A percentile compares a stretch with the other conserved stretches of the same genome.
Evolutionary conservation across 495 filamentous ascomycete species (phyloP).

Genomic region (Neurospora hispaniola): DNA sequence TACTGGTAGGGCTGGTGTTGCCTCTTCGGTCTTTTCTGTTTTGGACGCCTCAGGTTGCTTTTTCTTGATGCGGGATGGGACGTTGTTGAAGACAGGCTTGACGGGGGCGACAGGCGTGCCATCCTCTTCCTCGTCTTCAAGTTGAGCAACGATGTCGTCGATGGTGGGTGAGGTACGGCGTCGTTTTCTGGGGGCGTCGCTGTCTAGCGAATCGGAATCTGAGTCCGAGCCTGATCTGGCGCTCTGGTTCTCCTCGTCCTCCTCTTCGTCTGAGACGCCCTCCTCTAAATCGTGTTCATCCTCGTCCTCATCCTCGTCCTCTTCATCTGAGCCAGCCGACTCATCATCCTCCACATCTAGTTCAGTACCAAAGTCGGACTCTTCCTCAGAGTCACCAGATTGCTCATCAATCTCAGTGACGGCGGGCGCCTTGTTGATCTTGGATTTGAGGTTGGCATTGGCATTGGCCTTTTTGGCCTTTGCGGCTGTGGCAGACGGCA

Average conservation of each 20-base stretch:
- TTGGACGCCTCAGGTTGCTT: slow-evolving; percentile 7
- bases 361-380: background rate
- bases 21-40: background rate
- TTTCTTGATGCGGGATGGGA: slow-evolving; percentile 41
- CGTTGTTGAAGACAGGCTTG: slow-evolving; percentile 23
- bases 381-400: background rate
- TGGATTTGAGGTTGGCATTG: background rate
- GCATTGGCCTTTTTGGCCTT: slow-evolving; percentile 5
- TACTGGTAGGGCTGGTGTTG: background rate
- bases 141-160: background rate
- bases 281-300: background rate
- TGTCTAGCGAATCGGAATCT: slow-evolving; percentile 37
- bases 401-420: background rate
- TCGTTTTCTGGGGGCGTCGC: slow-evolving; percentile 35
- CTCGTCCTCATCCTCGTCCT: background rate
- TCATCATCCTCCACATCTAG: background rate
- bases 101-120: slow-evolving; percentile 3
- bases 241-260: background rate
- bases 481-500: slow-evolving; percentile 12
- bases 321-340: background rate
- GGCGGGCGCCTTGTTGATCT: background rate
- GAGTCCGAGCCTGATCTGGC: slow-evolving; percentile 2
- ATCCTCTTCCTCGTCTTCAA: slow-evolving; percentile 8
- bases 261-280: background rate
- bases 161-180: slow-evolving; percentile 29